Evolutionary conservation across 2,329 filamentous ascomycete genomes (phyloP).

Genomic region (Cladosporium sphaerospermum): DNA sequence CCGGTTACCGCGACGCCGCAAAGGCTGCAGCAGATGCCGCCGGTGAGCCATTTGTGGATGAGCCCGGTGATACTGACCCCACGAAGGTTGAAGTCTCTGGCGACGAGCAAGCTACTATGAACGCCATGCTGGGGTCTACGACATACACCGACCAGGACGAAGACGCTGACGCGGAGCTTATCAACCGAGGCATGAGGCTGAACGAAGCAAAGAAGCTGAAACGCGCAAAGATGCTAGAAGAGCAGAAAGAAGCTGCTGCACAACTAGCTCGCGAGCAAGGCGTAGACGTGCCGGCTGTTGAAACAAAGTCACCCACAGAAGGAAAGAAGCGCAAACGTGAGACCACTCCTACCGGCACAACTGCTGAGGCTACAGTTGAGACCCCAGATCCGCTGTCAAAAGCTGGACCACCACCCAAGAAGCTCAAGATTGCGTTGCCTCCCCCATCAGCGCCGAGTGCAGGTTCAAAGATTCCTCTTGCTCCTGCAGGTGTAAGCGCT

Average conservation of each 20-base stretch:
- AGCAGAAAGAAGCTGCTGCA: constrained; percentile 31
- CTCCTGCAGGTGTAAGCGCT: constrained; percentile 35
- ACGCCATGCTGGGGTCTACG: constrained; percentile 25
- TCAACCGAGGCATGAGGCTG: constrained; percentile 69
- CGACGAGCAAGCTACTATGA: constrained; percentile 28
- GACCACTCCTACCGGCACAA: constrained; percentile 30
- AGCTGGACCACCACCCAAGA: constrained; percentile 27
- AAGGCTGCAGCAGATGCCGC: constrained; percentile 56
- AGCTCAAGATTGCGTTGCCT: constrained; percentile 27
- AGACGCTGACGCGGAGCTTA: constrained; percentile 56
- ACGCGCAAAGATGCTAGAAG: constrained; percentile 53
- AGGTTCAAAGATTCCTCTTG: constrained; percentile 35
- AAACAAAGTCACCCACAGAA: constrained; percentile 14
- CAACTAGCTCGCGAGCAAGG: constrained; percentile 30
- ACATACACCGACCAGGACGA: constrained; percentile 29
- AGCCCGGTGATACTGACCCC: constrained; percentile 36
- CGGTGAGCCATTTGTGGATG: constrained; percentile 59
- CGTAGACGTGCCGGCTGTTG: constrained; percentile 4
- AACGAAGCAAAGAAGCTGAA: constrained; percentile 74
- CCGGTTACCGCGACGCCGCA: constrained; percentile 36
- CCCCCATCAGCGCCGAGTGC: constrained; percentile 12
- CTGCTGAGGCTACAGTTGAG: constrained; percentile 10
- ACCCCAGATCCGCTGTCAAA: constrained; percentile 19
- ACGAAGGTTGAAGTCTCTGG: constrained; percentile 29
- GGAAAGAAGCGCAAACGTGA: constrained; percentile 52